phyloP scores from a whole-genome alignment of 108 stramenopile species.

The Pseudonitzschia delicatissima region DNA sequence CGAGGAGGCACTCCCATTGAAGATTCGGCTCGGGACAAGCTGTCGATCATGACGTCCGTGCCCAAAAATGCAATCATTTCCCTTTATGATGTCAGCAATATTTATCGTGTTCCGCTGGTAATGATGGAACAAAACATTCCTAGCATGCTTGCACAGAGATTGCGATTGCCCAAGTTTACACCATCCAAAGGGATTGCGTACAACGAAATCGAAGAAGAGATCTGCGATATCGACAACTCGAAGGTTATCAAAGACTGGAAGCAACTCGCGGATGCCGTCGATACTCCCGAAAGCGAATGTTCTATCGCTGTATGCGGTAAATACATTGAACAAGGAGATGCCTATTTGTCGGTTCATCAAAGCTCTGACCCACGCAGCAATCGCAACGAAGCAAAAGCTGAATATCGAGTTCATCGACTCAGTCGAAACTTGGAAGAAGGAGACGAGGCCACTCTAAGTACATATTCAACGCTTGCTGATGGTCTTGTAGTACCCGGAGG shows the following conservation, averaged over 20 bases:
- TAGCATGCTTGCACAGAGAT: conserved; percentile 60
- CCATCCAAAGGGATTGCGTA: conserved; percentile 22
- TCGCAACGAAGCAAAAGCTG: conserved; percentile 74
- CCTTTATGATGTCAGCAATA: conserved; percentile 97
- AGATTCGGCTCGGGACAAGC: conserved; percentile 78
- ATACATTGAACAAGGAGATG: conserved; percentile 91
- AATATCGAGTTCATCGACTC: conserved; percentile 94
- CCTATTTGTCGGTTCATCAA: conserved; percentile 94
- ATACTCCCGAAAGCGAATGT: conserved; percentile 62
- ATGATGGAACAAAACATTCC: conserved; percentile 91
- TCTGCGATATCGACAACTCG: conserved; percentile 4
- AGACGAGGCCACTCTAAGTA: conserved; percentile 50
- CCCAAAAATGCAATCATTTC: conserved; percentile 77
- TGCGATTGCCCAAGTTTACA: conserved; percentile 53
- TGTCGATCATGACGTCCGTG: conserved; percentile 94
- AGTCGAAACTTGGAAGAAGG: conserved; percentile 71
- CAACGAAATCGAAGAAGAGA: conserved; percentile 24
- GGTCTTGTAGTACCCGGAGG: conserved; percentile 95
- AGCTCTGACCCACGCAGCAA: conserved; percentile 93
- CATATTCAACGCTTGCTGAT: conserved; percentile 56
- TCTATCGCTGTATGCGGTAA: conserved; percentile 96
- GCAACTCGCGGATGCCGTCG: conserved; percentile 80
- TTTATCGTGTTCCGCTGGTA: conserved; percentile 95
- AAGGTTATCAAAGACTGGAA: conserved; percentile 62
- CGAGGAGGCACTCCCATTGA: conserved; percentile 74